Percentiles rank a stretch among this genome's conserved stretches.
Conservation (phyloP, 257 asterid genomes). For the Salvia miltiorrhiza region DNA sequence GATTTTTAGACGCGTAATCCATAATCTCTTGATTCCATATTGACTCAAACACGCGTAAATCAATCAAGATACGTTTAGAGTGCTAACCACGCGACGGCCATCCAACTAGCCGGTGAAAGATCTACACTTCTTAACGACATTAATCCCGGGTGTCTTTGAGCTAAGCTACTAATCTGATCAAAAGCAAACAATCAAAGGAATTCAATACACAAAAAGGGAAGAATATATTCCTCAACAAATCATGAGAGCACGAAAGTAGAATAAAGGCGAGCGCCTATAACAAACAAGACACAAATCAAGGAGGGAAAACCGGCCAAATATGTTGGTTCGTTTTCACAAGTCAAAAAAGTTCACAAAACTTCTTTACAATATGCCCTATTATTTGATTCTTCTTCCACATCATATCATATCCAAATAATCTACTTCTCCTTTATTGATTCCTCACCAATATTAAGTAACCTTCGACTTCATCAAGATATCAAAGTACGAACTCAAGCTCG, state of each 20-base stretch:
- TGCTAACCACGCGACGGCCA: slow-evolving; percentile 78
- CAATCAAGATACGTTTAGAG: not conserved
- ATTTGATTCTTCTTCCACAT: slow-evolving; percentile 21
- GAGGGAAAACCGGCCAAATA: slow-evolving; percentile 13
- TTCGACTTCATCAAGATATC: not conserved
- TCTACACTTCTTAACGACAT: slow-evolving; percentile 66
- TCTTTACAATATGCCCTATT: slow-evolving; percentile 21
- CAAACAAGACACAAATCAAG: slow-evolving; percentile 19
- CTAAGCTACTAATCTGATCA: slow-evolving; percentile 52
- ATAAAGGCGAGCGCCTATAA: slow-evolving; percentile 23
- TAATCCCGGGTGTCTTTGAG: slow-evolving; percentile 56
- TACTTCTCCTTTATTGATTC: slow-evolving; percentile 19
- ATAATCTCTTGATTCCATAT: not conserved
- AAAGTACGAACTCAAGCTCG: not conserved
- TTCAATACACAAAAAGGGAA: slow-evolving; percentile 15
- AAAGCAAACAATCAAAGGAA: slow-evolving; percentile 4
- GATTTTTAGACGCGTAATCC: not conserved
- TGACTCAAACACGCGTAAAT: not conserved
- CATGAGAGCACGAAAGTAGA: slow-evolving; percentile 12
- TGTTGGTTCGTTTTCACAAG: slow-evolving; percentile 22
- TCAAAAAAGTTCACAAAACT: slow-evolving; percentile 16
- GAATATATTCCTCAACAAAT: slow-evolving; percentile 25
- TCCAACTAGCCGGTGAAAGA: slow-evolving; percentile 93
- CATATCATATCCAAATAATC: slow-evolving; percentile 22
- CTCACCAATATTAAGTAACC: not conserved